Evolutionary conservation across 2,329 filamentous ascomycete species (phyloP), one percentile per base, ranked within the genome.

Genomic region (Arachnomyces sp.): DNA sequence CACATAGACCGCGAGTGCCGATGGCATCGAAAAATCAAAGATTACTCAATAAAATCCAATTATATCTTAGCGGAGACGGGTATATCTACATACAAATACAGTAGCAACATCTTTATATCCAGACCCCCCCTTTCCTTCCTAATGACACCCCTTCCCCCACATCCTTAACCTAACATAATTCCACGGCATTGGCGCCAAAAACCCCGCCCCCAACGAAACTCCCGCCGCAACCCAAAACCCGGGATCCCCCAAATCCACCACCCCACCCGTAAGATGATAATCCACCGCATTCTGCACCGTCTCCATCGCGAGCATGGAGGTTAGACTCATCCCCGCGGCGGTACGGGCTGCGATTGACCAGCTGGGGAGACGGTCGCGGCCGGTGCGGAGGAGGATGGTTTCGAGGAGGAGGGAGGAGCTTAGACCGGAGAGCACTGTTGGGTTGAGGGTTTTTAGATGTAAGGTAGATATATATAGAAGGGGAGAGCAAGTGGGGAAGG

Each of bases 301-400:
- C 50, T 78, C 74, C 74, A 78, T 78, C 0, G 74, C 72, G 2
- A 76, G 7, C 75, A 78, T 78, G 0, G 74, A 77, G 7, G 77
- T 69, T 35, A 76, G 55, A 42, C 74, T 77, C 75, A 78, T 78
- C 1, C 75, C 75, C 15, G 69, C 67, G 0, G 75, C 75, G 0
- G 74, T 77, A 33, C 62, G 69, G 2, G 61, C 63, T 0, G 75
- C 74, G 1, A 49, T 50, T 0, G 50, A 41, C 73, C 71, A 76
- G 0, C 68, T 46, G 21, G 21, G 21, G 0, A 78, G 55, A 6
- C 56, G 52, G 39, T 78, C 74, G 1, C 60, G 62, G 1, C 74
- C 74, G 1, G 62, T 48, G 1, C 63, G 64, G 2, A 78, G 66
- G 3, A 78, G 60, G 1, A 67, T 48, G 0, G 74, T 77, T 50